Percentiles rank a stretch among this genome's conserved stretches.
Conservation (phyloP, 2,329 filamentous ascomycete genomes). For the Trichoderma harzianum region DNA sequence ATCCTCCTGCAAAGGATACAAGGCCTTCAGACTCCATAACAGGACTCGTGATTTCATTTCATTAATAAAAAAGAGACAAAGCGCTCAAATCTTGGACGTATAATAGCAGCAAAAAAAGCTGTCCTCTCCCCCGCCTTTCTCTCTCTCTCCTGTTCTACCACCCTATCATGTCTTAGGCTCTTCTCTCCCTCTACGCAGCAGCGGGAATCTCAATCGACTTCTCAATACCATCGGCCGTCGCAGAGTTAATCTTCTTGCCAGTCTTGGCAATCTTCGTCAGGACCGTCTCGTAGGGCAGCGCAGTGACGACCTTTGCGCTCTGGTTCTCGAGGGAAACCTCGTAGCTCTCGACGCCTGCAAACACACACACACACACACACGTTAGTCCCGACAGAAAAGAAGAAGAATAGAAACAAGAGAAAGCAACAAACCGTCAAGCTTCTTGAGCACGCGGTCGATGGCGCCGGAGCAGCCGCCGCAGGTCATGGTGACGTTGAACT, state of each 20-base stretch:
- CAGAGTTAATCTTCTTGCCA: constrained; percentile 83
- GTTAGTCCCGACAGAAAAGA: background rate
- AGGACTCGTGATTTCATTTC: background rate
- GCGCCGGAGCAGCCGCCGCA: constrained; percentile 96
- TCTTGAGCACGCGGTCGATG: constrained; percentile 86
- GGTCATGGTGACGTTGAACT: constrained; percentile 91
- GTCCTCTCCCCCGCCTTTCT: background rate
- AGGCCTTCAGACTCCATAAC: background rate
- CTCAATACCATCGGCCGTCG: constrained; percentile 64
- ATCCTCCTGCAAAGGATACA: background rate
- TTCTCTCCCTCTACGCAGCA: constrained; percentile 25
- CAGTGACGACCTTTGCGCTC: constrained; percentile 72
- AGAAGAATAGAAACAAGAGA: background rate
- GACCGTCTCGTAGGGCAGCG: constrained; percentile 73
- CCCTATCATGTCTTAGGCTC: background rate
- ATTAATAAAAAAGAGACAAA: background rate
- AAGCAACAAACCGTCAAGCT: constrained; percentile 69
- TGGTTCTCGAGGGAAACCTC: constrained; percentile 85
- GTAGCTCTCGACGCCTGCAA: constrained; percentile 76
- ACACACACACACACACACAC: background rate
- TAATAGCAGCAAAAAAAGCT: background rate
- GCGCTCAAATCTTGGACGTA: background rate
- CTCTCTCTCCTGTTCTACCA: background rate
- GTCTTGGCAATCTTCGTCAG: constrained; percentile 91
- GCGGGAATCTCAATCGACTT: constrained; percentile 47